Base-by-base conservation (phyloP, 108 stramenopile species). In the Fistulifera solaris region DNA sequence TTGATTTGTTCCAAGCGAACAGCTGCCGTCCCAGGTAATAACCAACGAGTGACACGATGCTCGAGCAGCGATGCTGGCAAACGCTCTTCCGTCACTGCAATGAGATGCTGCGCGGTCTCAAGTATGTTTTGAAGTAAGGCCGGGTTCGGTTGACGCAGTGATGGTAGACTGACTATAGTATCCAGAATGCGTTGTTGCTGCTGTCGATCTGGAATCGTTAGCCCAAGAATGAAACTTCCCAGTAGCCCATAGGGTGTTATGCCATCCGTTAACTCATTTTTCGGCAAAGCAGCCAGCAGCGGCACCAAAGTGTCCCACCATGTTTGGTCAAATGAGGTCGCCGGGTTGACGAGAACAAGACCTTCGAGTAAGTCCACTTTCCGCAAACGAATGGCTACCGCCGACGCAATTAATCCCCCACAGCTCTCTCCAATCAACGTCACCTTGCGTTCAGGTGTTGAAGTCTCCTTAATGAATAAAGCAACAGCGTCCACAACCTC, bases 381-480 rank as follows among this genome's bases (percentile, higher is more conserved):
- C 24, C 39, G 38, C 45, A 85, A 38, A 45, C 67, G 59, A 54
- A 90, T 62, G 0, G 84, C 81, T 18, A 83, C 81, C 8, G 77
- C 79, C 22, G 80, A 59, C 24, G 94, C 82, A 31, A 94, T 40
- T 2, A 90, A 41, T 1, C 89, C 94, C 15, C 94, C 94, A 60
- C 92, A 89, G 24, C 72, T 75, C 63, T 94, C 94, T 25, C 86
- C 94, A 53, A 92, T 80, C 24, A 94, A 18, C 42, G 77, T 85
- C 0, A 83, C 65, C 11, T 73, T 54, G 28, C 85, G 66, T 13
- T 72, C 56, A 27, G 22, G 24, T 27, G 17, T 5, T 8, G 50
- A 6, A 5, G 16, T 45, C 23, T 43, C 39, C 1, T 43, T n/a
- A 2, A 87, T 38, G 48, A 91, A 83, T 6, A 65, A 46, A 8